Evolutionary conservation across 2,329 filamentous ascomycete genomes (phyloP), one percentile per base, ranked within the genome.

Genomic region (Ophiostoma perfectum): DNA sequence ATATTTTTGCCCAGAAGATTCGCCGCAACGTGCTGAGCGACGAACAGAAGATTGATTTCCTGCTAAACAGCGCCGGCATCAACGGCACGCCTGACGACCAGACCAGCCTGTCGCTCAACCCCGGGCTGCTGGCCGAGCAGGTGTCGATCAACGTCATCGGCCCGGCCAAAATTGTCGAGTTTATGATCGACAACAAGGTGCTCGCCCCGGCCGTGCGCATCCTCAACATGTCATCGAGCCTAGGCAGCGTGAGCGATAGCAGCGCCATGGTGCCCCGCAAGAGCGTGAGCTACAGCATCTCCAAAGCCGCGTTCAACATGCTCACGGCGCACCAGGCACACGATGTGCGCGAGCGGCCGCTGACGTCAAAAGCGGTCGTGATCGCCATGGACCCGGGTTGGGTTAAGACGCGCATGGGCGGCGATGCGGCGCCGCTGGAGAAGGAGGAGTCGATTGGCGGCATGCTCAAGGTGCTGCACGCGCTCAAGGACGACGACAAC

Each of bases 401-500:
- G 74, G 77, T 77, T 27, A 76, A 76, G 72, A 78, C 77, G 41
- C 69, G 72, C 39, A 72, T 78, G 74, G 77, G 77, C 0, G 76
- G 77, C 0, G 68, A 72, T 0, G 72, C 66, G 0, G 77, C 76
- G 0, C 55, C 68, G 12, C 65, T 78, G 11, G 74, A 75, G 68
- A 69, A 74, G 27, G 67, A 70, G 9, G 71, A 74, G n/a, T 76
- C 76, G 27, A 70, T 77, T 4, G 68, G 70, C 0, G 73, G 72
- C 2, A 97, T 95, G 7, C 79, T 99, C 72, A 86, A 87, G 75
- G 88, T 97, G 78, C 80, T 99, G 64, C 88, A 87, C 70, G 83
- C 87, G 11, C 80, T 87, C 12, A 91, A 95, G 75, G 83, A 85
- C 12, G 78, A 81, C 52, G 75, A 77, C 64, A 77, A 72, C 18